Conservation (phyloP, 179 eudicot genomes). For the Beta corolliflora region DNA sequence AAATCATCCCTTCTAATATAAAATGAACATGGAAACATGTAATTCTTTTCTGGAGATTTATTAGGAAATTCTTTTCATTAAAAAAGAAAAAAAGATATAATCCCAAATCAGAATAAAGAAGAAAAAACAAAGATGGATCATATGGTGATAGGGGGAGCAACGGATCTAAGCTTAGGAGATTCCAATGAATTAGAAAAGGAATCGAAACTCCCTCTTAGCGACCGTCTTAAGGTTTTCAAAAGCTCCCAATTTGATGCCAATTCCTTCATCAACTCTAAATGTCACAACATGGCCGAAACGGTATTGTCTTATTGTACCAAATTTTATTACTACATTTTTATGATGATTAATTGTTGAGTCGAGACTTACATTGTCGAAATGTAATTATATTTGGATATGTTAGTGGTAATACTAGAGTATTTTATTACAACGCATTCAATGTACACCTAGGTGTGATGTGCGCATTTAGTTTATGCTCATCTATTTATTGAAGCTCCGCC, state of each 20-base stretch:
- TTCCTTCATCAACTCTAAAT: conserved; percentile 60
- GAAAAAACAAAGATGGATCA: conserved; percentile 34
- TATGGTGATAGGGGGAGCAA: conserved; percentile 34
- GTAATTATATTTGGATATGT: neutral
- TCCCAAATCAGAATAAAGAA: neutral
- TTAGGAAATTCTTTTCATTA: neutral
- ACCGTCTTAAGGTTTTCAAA: conserved; percentile 79
- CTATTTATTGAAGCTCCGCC: too few species aligned
- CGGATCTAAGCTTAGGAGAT: conserved; percentile 43
- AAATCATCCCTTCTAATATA: neutral
- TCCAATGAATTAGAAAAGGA: conserved; percentile 51
- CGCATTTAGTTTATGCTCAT: too few species aligned
- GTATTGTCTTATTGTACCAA: conserved; percentile 24
- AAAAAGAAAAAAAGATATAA: too few species aligned
- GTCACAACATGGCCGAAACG: conserved; percentile 77
- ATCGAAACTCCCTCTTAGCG: conserved; percentile 57
- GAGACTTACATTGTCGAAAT: neutral
- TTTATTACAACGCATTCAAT: too few species aligned
- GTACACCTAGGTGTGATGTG: too few species aligned
- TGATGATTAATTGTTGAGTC: neutral
- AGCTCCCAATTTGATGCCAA: conserved; percentile 66
- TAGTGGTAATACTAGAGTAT: too few species aligned
- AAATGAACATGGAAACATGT: neutral
- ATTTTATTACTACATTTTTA: neutral
- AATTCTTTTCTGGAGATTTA: neutral